phyloP scores from a whole-genome alignment of 345 rosid species.

The Ceriops decandra region DNA sequence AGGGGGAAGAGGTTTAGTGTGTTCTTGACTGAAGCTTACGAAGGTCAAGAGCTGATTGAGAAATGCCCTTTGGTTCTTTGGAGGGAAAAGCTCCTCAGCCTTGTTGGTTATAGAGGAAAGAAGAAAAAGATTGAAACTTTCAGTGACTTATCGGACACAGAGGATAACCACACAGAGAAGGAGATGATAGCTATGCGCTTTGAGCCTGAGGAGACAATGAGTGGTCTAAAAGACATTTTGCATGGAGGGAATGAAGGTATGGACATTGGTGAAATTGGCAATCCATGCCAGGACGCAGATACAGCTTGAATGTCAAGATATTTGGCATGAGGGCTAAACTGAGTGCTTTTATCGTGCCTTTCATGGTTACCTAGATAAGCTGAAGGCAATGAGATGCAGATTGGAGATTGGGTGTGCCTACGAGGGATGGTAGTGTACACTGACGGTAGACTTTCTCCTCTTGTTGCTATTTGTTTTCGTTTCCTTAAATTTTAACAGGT shows the following conservation, averaged over 20 bases:
- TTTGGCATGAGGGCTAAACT: not conserved
- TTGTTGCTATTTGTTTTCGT: not conserved
- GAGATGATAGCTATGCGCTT: conserved; percentile 28
- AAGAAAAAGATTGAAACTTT: conserved; percentile 38
- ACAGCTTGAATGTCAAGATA: not conserved
- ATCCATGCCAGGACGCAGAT: conserved; percentile 13
- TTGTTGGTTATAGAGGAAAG: conserved; percentile 57
- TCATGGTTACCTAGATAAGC: too few species aligned
- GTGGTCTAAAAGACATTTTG: conserved; percentile 29
- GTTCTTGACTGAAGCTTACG: conserved; percentile 72
- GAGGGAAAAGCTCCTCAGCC: conserved; percentile 66
- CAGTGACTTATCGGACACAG: conserved; percentile 50
- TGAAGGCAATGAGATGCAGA: too few species aligned
- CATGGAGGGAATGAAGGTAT: conserved; percentile 36
- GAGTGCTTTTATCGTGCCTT: too few species aligned
- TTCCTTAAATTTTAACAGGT: not conserved
- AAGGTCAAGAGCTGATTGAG: conserved; percentile 60
- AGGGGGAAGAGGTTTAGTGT: conserved; percentile 91
- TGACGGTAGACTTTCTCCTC: not conserved
- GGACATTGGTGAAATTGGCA: conserved; percentile 43
- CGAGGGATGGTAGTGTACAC: too few species aligned
- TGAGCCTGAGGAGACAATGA: conserved; percentile 31
- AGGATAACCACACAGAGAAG: conserved; percentile 36
- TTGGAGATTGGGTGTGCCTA: too few species aligned
- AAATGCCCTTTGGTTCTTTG: conserved; percentile 58